Evolutionary conservation across 495 filamentous ascomycete species (phyloP).

Genomic region (Aspergillus homomorphus): DNA sequence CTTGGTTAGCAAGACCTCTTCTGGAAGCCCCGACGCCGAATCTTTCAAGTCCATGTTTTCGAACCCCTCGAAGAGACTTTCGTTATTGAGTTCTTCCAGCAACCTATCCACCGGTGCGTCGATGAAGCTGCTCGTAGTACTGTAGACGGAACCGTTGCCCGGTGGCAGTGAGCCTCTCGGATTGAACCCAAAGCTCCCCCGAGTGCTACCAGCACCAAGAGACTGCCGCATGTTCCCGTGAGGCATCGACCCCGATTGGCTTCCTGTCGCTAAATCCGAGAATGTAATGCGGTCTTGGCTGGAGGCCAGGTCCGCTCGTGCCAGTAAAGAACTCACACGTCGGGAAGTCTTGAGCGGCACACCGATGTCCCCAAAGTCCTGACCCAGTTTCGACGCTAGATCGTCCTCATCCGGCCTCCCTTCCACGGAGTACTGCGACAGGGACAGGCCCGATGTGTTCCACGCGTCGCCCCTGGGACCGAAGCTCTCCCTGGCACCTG

Average conservation of each 20-base stretch:
- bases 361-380: constrained; percentile 67
- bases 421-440: constrained; percentile 38
- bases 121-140: constrained; percentile 51
- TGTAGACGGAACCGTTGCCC: constrained; percentile 41
- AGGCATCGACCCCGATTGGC: constrained; percentile 41
- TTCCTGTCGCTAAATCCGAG: constrained; percentile 60
- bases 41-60: constrained; percentile 69
- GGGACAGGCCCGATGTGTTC: constrained; percentile 33
- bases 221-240: constrained; percentile 67
- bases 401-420: constrained; percentile 49
- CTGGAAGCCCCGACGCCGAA: constrained; percentile 64
- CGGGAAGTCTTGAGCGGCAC: constrained; percentile 72
- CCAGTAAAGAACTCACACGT: constrained; percentile 86
- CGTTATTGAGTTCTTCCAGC: constrained; percentile 65
- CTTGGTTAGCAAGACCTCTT: constrained; percentile 71
- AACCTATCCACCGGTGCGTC: constrained; percentile 69
- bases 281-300: constrained; percentile 73
- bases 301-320: constrained; percentile 81
- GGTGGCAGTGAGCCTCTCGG: constrained; percentile 41
- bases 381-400: constrained; percentile 70
- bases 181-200: constrained; percentile 57
- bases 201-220: constrained; percentile 63
- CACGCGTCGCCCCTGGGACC: constrained; percentile 40
- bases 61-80: constrained; percentile 63
- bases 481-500: constrained; percentile 55